Evolutionary conservation across 2,329 filamentous ascomycete genomes (phyloP).

Genomic region (Ascochyta clinopodiicola): DNA sequence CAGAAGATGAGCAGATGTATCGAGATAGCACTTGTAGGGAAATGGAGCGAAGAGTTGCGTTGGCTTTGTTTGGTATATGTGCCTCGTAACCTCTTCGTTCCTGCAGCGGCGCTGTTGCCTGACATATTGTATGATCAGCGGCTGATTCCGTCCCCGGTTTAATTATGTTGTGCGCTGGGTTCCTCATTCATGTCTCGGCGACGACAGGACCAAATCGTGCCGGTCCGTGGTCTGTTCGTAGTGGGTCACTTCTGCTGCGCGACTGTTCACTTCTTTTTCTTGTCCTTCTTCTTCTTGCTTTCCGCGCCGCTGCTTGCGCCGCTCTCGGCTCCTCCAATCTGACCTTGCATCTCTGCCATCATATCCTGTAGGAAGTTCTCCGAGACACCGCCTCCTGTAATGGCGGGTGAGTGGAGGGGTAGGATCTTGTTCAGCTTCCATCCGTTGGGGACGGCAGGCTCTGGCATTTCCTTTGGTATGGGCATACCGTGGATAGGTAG

Average conservation of each 20-base stretch:
- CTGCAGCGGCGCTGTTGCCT: neutral
- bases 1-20: neutral
- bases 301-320: constrained; percentile 34
- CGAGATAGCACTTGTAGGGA: neutral
- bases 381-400: constrained; percentile 90
- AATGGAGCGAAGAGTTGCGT: neutral
- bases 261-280: constrained; percentile 46
- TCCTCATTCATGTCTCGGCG: neutral
- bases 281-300: constrained; percentile 47
- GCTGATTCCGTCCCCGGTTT: neutral
- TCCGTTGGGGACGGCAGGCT: constrained; percentile 73
- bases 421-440: constrained; percentile 89
- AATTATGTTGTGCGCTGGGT: neutral
- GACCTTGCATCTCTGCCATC: constrained; percentile 85
- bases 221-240: neutral
- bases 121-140: neutral
- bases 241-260: neutral
- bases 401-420: constrained; percentile 84
- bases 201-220: neutral
- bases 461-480: constrained; percentile 70
- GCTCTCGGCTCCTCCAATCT: constrained; percentile 34
- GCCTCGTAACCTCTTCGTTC: neutral
- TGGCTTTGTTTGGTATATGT: neutral
- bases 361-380: constrained; percentile 97
- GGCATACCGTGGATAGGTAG: constrained; percentile 77